Evolutionary conservation across 1,284 basidiomycete genomes (phyloP).

Genomic region (Rhodotorula sp.): DNA sequence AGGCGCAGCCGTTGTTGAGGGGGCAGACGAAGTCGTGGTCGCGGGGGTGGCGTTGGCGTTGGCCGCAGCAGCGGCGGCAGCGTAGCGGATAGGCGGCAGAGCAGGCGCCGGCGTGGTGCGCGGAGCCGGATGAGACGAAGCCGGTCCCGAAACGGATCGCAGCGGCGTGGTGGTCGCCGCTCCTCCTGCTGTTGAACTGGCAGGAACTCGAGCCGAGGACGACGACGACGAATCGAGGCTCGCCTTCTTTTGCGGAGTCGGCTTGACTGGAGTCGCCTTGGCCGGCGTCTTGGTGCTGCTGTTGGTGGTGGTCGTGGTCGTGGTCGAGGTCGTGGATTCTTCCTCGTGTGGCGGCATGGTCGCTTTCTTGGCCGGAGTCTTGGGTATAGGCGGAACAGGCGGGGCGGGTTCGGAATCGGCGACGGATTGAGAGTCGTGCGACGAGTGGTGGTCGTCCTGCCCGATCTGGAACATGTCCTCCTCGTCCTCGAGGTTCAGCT

Average conservation of each 20-base stretch:
- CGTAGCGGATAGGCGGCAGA: constrained; percentile 78
- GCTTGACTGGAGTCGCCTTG: constrained; percentile 33
- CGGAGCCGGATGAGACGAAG: constrained; percentile 51
- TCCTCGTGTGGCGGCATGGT: neutral
- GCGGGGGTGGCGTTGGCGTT: constrained; percentile 9
- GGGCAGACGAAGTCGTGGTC: neutral
- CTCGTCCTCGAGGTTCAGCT: constrained; percentile 92
- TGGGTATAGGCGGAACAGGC: constrained; percentile 41
- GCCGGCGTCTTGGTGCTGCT: constrained; percentile 21
- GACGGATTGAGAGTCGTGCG: constrained; percentile 54
- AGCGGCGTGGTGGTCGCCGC: constrained; percentile 29
- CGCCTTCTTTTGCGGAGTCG: constrained; percentile 42
- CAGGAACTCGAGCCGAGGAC: constrained; percentile 20
- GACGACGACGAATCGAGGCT: constrained; percentile 43
- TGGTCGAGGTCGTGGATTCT: neutral
- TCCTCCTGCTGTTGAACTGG: constrained; percentile 15
- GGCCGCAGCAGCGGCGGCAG: constrained; percentile 78
- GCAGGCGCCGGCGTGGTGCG: constrained; percentile 53
- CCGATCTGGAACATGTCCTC: constrained; percentile 82
- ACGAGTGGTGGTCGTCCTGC: constrained; percentile 59
- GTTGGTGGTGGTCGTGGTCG: neutral
- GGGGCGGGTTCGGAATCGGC: constrained; percentile 49
- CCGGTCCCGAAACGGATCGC: constrained; percentile 39
- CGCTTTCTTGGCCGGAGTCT: constrained; percentile 36
- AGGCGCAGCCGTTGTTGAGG: constrained; percentile 2